Evolutionary conservation across 768 basidiomycete genomes (phyloP).

Genomic region (Xerocomellus chrysenteron): DNA sequence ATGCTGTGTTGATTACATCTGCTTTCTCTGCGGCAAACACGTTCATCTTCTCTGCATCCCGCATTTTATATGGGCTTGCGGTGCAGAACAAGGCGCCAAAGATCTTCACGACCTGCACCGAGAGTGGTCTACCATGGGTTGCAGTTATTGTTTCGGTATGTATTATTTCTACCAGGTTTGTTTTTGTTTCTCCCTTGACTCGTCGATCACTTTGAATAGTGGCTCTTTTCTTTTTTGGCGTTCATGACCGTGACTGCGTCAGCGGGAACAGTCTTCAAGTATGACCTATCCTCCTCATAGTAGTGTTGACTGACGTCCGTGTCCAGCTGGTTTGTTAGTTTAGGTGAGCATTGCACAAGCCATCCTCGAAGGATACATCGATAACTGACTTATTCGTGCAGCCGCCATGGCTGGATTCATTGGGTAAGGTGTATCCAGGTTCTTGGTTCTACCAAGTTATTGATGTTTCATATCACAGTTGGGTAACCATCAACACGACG

Average conservation of each 20-base stretch:
- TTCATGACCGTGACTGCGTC: constrained; percentile 68
- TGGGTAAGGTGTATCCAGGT: constrained; percentile 12
- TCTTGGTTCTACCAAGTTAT: constrained; percentile 39
- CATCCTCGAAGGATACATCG: neutral
- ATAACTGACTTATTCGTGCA: neutral
- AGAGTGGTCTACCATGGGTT: constrained; percentile 48
- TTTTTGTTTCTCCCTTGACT: constrained; percentile 18
- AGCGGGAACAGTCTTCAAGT: constrained; percentile 40
- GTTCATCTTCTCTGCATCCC: constrained; percentile 39
- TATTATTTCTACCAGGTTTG: constrained; percentile 2
- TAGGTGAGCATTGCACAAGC: constrained; percentile 40
- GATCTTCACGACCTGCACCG: constrained; percentile 47
- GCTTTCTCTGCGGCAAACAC: constrained; percentile 72
- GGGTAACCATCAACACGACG: constrained; percentile 68
- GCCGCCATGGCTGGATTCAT: constrained; percentile 67
- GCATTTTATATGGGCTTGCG: constrained; percentile 46
- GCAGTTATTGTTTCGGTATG: constrained; percentile 32
- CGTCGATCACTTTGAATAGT: constrained; percentile 15
- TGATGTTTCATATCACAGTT: constrained; percentile 53
- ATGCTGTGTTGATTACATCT: constrained; percentile 67
- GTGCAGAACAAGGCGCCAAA: constrained; percentile 50
- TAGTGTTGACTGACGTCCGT: constrained; percentile 18
- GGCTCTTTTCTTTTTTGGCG: constrained; percentile 46
- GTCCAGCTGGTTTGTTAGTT: constrained; percentile 63
- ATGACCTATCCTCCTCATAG: neutral